Evolutionary conservation across 306 rosid species (phyloP), one percentile per base, ranked within the genome.

Genomic region (Cicer pinnatifidum): DNA sequence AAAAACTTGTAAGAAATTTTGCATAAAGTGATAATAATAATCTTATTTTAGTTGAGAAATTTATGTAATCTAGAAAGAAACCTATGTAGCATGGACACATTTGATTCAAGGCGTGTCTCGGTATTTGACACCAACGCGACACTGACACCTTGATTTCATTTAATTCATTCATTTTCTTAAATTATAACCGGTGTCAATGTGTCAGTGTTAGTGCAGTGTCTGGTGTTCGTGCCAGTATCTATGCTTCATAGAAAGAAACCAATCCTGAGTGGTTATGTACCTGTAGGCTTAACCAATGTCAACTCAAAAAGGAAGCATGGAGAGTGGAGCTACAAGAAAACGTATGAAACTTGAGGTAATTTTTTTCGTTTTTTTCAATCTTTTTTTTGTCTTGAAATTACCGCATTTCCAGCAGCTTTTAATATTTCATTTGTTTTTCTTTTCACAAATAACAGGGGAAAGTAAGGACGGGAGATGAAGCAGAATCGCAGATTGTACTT

Each of bases 321-420:
- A 72, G 33, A 83, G 60, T 46, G 82, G 81, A 75, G 71, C 43
- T 11, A 8, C 81, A 40, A 85, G 89, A 73, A 89, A 89, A 71
- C 88, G 93, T 73, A 67, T 77, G 86, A 86, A 85, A 81, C 59
- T 80, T 63, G 85, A 65, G 64, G 90, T 81, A 71, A 11, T 51
- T 66, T 23, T 23, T 72, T 84, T 47, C 47, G 3, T 43, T 45
- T 28, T 2, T 66, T 78, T 39, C 19, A 38, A 28, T 40, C 5
- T 8, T 62, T 59, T 41, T 33, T 7, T 17, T 48, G 16, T 61
- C 39, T 4, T 40, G 71, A 78, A 9, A 45, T 16, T 75, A 69
- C 67, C 6, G 8, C 17, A 19, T 63, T 69, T 60, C 57, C 1
- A 6, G 70, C 70, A 8, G 38, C 8, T 4, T 51, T 50, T 52